Conservation (phyloP, 23 red algal genomes). For the Rhodosorus marinus region DNA sequence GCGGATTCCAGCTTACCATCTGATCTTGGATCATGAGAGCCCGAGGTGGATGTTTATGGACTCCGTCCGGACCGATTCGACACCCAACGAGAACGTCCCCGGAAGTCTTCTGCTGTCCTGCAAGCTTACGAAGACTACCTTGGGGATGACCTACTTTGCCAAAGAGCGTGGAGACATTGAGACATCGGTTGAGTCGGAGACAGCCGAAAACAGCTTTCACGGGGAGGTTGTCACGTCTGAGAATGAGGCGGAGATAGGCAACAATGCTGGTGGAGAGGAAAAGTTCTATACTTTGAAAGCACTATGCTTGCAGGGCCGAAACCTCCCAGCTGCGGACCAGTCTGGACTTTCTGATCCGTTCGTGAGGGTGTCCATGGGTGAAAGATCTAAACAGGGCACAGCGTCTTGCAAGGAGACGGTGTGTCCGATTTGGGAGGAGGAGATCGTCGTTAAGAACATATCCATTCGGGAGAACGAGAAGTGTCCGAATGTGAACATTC, state of each 20-base stretch:
- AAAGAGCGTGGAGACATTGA: neutral
- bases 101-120: conserved; percentile 16
- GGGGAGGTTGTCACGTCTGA: neutral
- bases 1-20: conserved; percentile 32
- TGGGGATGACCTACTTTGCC: neutral
- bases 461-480: conserved; percentile 38
- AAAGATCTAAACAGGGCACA: conserved; percentile 10
- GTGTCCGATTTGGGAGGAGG: conserved; percentile 41
- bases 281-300: conserved; percentile 37
- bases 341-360: conserved; percentile 56
- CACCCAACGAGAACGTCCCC: conserved; percentile 30
- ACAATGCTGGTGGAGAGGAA: too few relatives aligned
- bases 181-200: neutral
- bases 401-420: conserved; percentile 27
- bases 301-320: conserved; percentile 32
- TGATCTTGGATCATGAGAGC: conserved; percentile 25
- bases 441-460: conserved; percentile 27
- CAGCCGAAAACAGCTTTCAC: neutral
- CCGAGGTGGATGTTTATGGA: conserved; percentile 86
- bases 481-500: conserved; percentile 52
- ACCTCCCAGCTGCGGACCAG: conserved; percentile 56
- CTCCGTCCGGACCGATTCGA: conserved; percentile 38
- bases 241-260: too few relatives aligned
- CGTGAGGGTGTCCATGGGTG: conserved; percentile 49
- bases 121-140: neutral